Conservation (phyloP, 2,329 filamentous ascomycete species). For the Alternaria gaisen region DNA sequence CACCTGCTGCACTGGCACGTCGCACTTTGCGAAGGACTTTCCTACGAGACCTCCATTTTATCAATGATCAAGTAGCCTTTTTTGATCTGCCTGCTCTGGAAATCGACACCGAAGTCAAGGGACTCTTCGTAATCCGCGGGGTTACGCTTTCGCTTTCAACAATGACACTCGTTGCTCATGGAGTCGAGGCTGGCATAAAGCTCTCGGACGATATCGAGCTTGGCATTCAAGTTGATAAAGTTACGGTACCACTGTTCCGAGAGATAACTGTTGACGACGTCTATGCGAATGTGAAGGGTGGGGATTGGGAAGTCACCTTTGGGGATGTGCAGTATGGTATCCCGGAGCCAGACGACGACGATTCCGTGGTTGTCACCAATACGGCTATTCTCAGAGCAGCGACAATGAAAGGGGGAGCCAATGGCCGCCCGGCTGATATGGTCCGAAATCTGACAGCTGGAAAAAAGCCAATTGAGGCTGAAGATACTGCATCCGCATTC, state of each 20-base stretch:
- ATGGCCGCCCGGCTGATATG: slow-evolving; percentile 29
- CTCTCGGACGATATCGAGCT: slow-evolving; percentile 63
- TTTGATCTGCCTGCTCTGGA: slow-evolving; percentile 62
- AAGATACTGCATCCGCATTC: slow-evolving; percentile 47
- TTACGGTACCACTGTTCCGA: slow-evolving; percentile 59
- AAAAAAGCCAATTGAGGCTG: slow-evolving; percentile 41
- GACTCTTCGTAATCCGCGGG: slow-evolving; percentile 62
- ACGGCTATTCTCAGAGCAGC: slow-evolving; percentile 59
- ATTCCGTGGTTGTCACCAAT: slow-evolving; percentile 55
- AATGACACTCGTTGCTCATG: slow-evolving; percentile 61
- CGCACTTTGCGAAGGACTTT: slow-evolving; percentile 49
- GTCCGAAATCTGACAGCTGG: slow-evolving; percentile 53
- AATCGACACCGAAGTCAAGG: slow-evolving; percentile 63
- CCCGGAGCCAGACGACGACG: slow-evolving; percentile 49
- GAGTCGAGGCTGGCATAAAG: slow-evolving; percentile 63
- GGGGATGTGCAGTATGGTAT: slow-evolving; percentile 41
- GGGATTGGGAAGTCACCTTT: slow-evolving; percentile 62
- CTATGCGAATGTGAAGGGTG: slow-evolving; percentile 64
- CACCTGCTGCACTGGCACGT: slow-evolving; percentile 49
- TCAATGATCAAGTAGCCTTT: slow-evolving; percentile 61
- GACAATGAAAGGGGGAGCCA: slow-evolving; percentile 17
- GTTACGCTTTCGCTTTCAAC: slow-evolving; percentile 61
- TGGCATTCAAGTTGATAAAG: slow-evolving; percentile 60
- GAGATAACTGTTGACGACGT: slow-evolving; percentile 62
- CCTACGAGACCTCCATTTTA: slow-evolving; percentile 58